These are phyloP conservation scores for Crithidia fasciculata DNA, from an alignment of 208 protist genomes.

Conservation along the genomic window DNA sequence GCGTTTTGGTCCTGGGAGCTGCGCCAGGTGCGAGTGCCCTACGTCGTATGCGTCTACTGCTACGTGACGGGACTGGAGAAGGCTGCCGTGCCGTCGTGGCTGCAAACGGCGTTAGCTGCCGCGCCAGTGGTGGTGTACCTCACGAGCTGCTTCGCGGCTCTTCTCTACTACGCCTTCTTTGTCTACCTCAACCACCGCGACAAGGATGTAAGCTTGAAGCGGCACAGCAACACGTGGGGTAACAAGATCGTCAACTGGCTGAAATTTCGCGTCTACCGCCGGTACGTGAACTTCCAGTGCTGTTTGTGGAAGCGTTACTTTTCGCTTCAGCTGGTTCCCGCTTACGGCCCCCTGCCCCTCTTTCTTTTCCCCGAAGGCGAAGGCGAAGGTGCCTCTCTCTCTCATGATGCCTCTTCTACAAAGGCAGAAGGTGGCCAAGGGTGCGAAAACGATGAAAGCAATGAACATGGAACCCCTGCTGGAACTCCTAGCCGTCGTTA, in stretches of 20 bases:
- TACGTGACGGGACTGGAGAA: neutral
- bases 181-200: slow-evolving; percentile 36
- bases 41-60: slow-evolving; percentile 14
- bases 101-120: neutral
- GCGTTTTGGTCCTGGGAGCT: slow-evolving; percentile 21
- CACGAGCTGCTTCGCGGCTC: neutral
- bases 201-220: slow-evolving; percentile 30
- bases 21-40: slow-evolving; percentile 3
- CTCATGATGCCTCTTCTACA: neutral
- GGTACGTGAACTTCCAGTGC: slow-evolving; percentile 32
- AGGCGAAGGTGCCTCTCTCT: neutral
- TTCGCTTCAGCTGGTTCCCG: slow-evolving; percentile 38
- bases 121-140: slow-evolving; percentile 5
- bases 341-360: slow-evolving; percentile 45
- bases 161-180: slow-evolving; percentile 29
- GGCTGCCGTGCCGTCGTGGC: neutral
- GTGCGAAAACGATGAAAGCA: neutral
- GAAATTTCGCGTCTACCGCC: slow-evolving; percentile 33
- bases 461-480: neutral
- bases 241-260: slow-evolving; percentile 37
- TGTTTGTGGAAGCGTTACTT: slow-evolving; percentile 40
- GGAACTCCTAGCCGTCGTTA: neutral
- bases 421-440: neutral
- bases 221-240: slow-evolving; percentile 29
- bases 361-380: slow-evolving; percentile 27